phyloP scores from a whole-genome alignment of 768 basidiomycete species.

The Holtermannia corniformis region DNA sequence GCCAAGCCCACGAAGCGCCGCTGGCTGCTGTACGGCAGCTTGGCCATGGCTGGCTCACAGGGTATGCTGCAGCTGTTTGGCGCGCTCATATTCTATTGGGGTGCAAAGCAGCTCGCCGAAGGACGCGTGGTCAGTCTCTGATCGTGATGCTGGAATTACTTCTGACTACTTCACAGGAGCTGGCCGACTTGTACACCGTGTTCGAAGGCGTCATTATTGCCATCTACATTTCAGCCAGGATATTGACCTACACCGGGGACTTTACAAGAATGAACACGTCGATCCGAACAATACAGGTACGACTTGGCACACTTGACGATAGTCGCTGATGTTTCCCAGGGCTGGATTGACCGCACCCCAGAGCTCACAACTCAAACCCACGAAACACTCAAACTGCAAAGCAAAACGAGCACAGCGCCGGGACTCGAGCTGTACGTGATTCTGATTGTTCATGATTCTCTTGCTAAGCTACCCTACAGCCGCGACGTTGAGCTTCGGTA shows the following conservation, averaged over 20 bases:
- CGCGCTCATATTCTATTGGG: conserved; percentile 29
- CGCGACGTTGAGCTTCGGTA: conserved; percentile 29
- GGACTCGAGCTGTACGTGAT: conserved; percentile 22
- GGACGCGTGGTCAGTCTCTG: conserved; percentile 14
- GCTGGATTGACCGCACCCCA: conserved; percentile 23
- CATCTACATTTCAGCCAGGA: conserved; percentile 16
- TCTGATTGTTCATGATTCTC: too few relatives aligned
- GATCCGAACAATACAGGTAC: conserved; percentile 19
- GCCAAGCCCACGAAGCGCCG: conserved; percentile 2
- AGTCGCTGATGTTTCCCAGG: conserved; percentile 5
- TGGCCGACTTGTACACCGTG: conserved; percentile 20
- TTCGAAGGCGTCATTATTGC: conserved; percentile 27
- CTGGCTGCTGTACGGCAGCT: conserved; percentile 9
- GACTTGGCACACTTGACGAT: neutral
- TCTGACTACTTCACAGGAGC: conserved; percentile 9
- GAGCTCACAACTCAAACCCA: neutral
- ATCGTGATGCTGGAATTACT: neutral
- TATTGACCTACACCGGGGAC: conserved; percentile 31
- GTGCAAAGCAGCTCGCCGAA: conserved; percentile 11
- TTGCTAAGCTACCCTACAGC: conserved; percentile 5
- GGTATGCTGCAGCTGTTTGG: conserved; percentile 20
- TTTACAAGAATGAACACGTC: conserved; percentile 19
- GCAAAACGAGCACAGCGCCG: conserved; percentile 5
- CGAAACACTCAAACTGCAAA: conserved; percentile 1
- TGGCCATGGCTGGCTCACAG: conserved; percentile 12